These are phyloP conservation scores for Fusarium falciforme DNA, from an alignment of 2,329 filamentous ascomycete genomes.

Conservation along the genomic window DNA sequence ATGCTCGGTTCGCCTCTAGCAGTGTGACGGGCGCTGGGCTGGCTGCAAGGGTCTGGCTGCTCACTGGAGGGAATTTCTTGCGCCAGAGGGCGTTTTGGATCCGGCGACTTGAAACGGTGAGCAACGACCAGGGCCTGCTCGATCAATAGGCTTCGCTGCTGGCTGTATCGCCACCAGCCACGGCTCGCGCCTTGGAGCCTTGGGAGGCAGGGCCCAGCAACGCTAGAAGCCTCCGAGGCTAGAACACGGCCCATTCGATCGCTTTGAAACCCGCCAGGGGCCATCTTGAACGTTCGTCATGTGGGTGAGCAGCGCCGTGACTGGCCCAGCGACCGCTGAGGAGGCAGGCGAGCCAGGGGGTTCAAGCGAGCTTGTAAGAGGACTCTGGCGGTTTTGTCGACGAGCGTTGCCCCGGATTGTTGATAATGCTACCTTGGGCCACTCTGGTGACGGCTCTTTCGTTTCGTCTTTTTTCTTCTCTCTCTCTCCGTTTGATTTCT, in stretches of 20 bases:
- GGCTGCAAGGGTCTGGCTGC: constrained; percentile 26
- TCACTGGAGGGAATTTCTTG: constrained; percentile 34
- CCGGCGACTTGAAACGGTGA: constrained; percentile 30
- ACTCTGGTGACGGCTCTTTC: constrained; percentile 34
- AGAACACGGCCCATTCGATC: constrained; percentile 31
- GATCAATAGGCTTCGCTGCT: constrained; percentile 24
- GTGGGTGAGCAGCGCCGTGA: constrained; percentile 14
- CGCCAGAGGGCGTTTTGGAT: constrained; percentile 32
- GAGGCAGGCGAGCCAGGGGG: constrained; percentile 20
- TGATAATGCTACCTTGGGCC: constrained; percentile 40
- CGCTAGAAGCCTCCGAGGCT: constrained; percentile 32
- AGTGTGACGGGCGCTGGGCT: constrained; percentile 29
- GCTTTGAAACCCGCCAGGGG: constrained; percentile 37
- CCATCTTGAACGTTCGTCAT: constrained; percentile 28
- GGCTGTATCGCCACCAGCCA: constrained; percentile 26
- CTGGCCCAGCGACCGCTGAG: constrained; percentile 9
- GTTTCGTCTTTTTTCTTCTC: constrained; percentile 34
- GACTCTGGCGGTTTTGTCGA: constrained; percentile 17
- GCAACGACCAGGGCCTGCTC: constrained; percentile 8
- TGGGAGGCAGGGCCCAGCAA: not conserved
- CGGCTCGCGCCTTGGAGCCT: not conserved
- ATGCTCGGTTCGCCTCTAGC: constrained; percentile 14
- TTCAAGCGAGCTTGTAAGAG: constrained; percentile 40
- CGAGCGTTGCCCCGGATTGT: constrained; percentile 23
- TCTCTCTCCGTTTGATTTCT: constrained; percentile 32